Conservation (phyloP, 805 yeast genomes). For the Ogataea saltuana region DNA sequence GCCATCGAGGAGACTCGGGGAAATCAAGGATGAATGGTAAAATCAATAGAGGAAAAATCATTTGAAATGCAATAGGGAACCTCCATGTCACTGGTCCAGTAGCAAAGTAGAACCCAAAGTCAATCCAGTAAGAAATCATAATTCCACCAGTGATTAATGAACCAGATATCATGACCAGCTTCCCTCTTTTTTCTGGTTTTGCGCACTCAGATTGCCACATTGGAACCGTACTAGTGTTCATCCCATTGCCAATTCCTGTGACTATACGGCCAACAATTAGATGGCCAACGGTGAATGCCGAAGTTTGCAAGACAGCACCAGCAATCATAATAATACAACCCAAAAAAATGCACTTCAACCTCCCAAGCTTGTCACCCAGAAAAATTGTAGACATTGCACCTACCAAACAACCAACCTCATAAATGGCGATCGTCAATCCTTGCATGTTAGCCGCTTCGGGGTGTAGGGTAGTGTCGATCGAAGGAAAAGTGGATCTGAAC, state of each 20-base stretch:
- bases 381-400: slow-evolving; percentile 44
- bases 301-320: slow-evolving; percentile 28
- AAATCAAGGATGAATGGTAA: slow-evolving; percentile 19
- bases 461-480: slow-evolving; percentile 21
- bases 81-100: slow-evolving; percentile 33
- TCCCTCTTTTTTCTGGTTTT: slow-evolving; percentile 33
- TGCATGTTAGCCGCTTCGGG: slow-evolving; percentile 40
- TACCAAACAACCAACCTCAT: slow-evolving; percentile 47
- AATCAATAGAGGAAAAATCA: slow-evolving; percentile 22
- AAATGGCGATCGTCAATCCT: slow-evolving; percentile 50
- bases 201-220: slow-evolving; percentile 38
- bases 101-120: slow-evolving; percentile 37
- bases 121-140: slow-evolving; percentile 38
- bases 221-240: slow-evolving; percentile 36
- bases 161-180: slow-evolving; percentile 31
- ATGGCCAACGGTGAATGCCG: slow-evolving; percentile 22
- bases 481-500: slow-evolving; percentile 24
- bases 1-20: slow-evolving; percentile 50
- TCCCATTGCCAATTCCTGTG: slow-evolving; percentile 38
- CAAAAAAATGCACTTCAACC: slow-evolving; percentile 38
- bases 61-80: slow-evolving; percentile 40
- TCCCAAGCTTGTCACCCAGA: slow-evolving; percentile 42
- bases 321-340: slow-evolving; percentile 39
- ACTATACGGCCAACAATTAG: slow-evolving; percentile 35
- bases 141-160: slow-evolving; percentile 29